These are phyloP conservation scores for Rhodotorula sp. DNA, from an alignment of 1,284 basidiomycete species.

Conservation along the genomic window DNA sequence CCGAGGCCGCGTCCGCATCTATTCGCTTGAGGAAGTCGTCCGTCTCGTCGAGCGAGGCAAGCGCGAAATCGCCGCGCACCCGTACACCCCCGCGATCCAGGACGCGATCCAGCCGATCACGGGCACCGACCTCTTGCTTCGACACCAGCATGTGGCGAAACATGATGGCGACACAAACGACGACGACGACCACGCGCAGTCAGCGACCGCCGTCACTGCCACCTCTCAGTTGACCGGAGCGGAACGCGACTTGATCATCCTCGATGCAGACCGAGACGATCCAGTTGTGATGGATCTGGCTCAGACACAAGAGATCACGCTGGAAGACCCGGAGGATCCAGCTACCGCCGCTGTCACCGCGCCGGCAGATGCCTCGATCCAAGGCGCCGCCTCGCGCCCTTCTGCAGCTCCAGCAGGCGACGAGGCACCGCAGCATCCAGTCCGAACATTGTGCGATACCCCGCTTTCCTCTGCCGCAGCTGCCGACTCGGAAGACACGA, in stretches of 20 bases:
- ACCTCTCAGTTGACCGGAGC: no score
- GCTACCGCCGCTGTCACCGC: no score
- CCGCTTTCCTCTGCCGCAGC: no score
- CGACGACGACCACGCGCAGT: background rate
- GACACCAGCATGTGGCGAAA: background rate
- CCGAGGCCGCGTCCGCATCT: constrained; percentile 13
- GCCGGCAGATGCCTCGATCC: no score
- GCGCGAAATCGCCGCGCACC: constrained; percentile 17
- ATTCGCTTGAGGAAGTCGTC: constrained; percentile 15
- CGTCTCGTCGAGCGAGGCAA: constrained; percentile 30
- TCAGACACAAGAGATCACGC: no score
- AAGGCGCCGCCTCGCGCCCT: background rate
- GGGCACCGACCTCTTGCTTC: background rate
- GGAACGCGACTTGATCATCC: no score
- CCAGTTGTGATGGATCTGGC: no score
- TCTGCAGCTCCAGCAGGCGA: background rate
- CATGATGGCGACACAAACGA: background rate
- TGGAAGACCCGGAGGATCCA: no score
- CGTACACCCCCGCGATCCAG: constrained; percentile 7
- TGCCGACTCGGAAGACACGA: background rate
- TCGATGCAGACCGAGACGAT: no score
- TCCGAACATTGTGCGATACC: no score
- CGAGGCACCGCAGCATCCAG: no score
- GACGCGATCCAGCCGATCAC: background rate
- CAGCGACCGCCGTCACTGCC: no score